Evolutionary conservation across 176 grass and related monocot species (phyloP), one percentile per base, ranked within the genome.

Genomic region (Eremochloa ophiuroides): DNA sequence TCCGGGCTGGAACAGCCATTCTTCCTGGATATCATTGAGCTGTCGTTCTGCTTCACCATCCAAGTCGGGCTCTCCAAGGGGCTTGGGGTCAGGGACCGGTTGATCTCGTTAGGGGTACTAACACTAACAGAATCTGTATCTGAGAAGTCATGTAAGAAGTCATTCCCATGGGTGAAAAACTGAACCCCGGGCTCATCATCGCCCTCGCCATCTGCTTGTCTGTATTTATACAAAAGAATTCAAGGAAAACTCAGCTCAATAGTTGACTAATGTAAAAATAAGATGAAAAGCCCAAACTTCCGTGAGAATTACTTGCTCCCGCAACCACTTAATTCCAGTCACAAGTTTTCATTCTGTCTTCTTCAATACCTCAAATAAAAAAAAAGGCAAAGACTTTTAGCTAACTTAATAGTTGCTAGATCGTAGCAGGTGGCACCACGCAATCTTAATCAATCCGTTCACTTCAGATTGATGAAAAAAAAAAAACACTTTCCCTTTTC

Each of bases 111-210:
- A 60, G 75, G 82, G 15, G 88, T 83, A 88, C 79, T 55, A 66
- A 69, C 66, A 59, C 88, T 93, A 73, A 85, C 85, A 53, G 88
- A 93, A 74, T 98, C 93, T 48, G 89, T 89, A 61, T 98, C 96
- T 60, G 84, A 95, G 72, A 73, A 88, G 76, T 93, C 90, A 55
- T 82, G 88, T 88, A 84, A 82, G 69, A 84, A 91, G 78, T 84
- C 78, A 61, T 82, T 91, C 72, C 85, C 60, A 29, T 76, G 90
- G 58, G 53, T 84, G 50, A 95, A 93, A 89, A 91, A 84, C 65
- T 89, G 91, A 82, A 88, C 86, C 75, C 83, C 84, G 8, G 84
- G 67, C 58, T 89, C 66, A 15, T 89, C 84, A 7, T 87, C 70
- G 8, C 86, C 87, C 70, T 89, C 88, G 0, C 68, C 87, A 42